Evolutionary conservation across 257 asterid genomes (phyloP).

Genomic region (Linderniella brevidens): DNA sequence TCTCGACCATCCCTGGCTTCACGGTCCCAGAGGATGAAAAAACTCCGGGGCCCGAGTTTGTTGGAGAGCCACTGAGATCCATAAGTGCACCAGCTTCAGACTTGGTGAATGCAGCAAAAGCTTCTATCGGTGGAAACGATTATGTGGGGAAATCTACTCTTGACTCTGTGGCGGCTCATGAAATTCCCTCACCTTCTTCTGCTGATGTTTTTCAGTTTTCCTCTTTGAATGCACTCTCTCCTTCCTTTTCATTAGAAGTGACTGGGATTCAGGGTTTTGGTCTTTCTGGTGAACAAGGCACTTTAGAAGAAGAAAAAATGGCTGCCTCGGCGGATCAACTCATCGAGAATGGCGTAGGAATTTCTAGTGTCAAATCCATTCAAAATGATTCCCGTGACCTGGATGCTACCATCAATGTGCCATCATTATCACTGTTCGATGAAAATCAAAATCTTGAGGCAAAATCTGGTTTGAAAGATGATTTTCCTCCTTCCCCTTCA

Average conservation of each 20-base stretch:
- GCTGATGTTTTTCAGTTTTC: constrained; percentile 10
- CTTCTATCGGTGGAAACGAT: constrained; percentile 12
- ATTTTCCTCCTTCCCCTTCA: constrained; percentile 69
- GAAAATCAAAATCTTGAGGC: constrained; percentile 17
- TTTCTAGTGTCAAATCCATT: constrained; percentile 9
- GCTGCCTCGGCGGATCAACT: constrained; percentile 12
- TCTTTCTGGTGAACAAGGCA: constrained; percentile 11
- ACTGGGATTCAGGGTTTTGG: constrained; percentile 5
- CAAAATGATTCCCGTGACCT: constrained; percentile 15
- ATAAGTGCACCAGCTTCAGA: constrained; percentile 23
- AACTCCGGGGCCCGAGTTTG: constrained; percentile 19
- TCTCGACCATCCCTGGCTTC: constrained; percentile 43
- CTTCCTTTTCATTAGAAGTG: constrained; percentile 11
- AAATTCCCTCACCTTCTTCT: constrained; percentile 11
- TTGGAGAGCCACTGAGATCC: constrained; percentile 24
- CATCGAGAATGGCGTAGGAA: constrained; percentile 7
- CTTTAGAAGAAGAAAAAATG: constrained; percentile 11
- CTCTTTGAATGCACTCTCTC: constrained; percentile 15
- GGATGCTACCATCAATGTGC: constrained; percentile 15
- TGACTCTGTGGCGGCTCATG: constrained; percentile 10
- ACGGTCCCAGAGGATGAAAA: constrained; percentile 20
- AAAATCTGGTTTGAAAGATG: constrained; percentile 35
- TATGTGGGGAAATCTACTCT: constrained; percentile 11
- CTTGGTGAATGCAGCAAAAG: constrained; percentile 11
- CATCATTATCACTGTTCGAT: constrained; percentile 16